These are phyloP conservation scores for Vinca major DNA, from an alignment of 305 asterid species.

Conservation along the genomic window DNA sequence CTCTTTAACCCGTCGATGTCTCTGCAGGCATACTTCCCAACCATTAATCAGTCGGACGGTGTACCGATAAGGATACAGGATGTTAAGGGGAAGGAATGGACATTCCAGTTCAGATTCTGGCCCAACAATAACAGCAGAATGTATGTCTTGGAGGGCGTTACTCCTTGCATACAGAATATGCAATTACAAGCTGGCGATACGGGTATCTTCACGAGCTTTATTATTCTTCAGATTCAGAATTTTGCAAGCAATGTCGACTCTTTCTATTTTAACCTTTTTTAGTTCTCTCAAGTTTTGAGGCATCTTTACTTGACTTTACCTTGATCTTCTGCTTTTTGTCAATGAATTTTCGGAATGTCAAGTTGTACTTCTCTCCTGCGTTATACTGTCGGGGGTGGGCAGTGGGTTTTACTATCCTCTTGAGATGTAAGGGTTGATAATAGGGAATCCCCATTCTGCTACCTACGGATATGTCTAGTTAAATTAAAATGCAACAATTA, in stretches of 20 bases:
- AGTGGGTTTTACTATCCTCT: not conserved
- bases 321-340: not conserved
- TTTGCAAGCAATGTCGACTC: not conserved
- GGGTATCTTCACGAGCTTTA: slow-evolving; percentile 31
- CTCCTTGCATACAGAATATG: slow-evolving; percentile 98
- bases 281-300: not conserved
- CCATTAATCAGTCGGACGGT: slow-evolving; percentile 95
- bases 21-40: slow-evolving; percentile 83
- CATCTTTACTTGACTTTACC: not conserved
- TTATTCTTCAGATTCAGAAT: slow-evolving; percentile 4
- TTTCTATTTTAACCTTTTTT: not conserved
- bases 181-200: slow-evolving; percentile 97
- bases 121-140: slow-evolving; percentile 97
- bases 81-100: slow-evolving; percentile 92
- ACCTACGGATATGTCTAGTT: not conserved
- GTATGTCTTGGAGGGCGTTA: slow-evolving; percentile 98
- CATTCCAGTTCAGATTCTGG: slow-evolving; percentile 96
- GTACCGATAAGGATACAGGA: slow-evolving; percentile 86
- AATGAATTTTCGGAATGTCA: not conserved
- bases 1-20: slow-evolving; percentile 10
- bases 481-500: not conserved
- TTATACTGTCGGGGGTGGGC: not conserved
- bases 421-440: not conserved
- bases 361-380: not conserved
- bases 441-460: not conserved